Conservation (phyloP, 768 basidiomycete species). For the Russula compacta region DNA sequence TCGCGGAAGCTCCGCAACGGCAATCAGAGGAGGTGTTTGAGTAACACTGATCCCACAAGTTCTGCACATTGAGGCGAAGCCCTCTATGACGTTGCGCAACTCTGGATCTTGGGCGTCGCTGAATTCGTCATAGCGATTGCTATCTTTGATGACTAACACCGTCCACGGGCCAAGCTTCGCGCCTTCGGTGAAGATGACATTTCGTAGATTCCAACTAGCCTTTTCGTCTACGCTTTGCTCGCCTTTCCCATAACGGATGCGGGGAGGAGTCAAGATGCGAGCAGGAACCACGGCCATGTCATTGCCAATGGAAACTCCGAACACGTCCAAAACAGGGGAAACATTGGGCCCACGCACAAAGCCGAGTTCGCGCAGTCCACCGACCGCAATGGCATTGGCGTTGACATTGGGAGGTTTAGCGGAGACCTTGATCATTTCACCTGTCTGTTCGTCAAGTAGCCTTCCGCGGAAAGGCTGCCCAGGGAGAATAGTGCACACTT, state of each 20-base stretch:
- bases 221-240: conserved; percentile 32
- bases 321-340: conserved; percentile 30
- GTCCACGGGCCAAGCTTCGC: conserved; percentile 52
- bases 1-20: conserved; percentile 39
- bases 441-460: conserved; percentile 44
- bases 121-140: conserved; percentile 52
- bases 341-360: conserved; percentile 25
- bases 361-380: conserved; percentile 38
- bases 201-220: conserved; percentile 47
- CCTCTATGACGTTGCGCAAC: conserved; percentile 37
- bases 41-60: conserved; percentile 52
- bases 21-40: conserved; percentile 30
- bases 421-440: conserved; percentile 41
- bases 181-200: conserved; percentile 53
- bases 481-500: conserved; percentile 40
- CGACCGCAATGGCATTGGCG: conserved; percentile 34
- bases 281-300: conserved; percentile 50
- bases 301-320: conserved; percentile 37
- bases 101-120: conserved; percentile 41
- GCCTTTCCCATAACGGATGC: conserved; percentile 32
- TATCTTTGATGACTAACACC: conserved; percentile 59
- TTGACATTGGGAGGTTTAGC: conserved; percentile 44
- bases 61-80: conserved; percentile 55
- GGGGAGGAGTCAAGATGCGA: conserved; percentile 39
- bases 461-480: conserved; percentile 40